A percentile compares a stretch with the other conserved stretches of the same genome.
phyloP scores from a whole-genome alignment of 176 grass and related monocot species.

The Canna indica region DNA sequence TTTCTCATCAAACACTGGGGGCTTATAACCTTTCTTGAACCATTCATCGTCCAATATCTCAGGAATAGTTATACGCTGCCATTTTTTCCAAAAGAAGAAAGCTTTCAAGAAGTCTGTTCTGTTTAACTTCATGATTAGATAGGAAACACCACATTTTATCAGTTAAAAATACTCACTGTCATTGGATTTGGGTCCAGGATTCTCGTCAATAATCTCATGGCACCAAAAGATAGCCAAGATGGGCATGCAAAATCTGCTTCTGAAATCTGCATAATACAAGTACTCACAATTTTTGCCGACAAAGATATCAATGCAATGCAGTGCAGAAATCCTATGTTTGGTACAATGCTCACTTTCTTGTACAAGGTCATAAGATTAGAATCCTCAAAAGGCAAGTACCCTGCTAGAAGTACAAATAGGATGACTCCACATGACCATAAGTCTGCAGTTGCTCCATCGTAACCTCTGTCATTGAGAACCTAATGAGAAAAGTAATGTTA shows the following conservation, averaged over 20 bases:
- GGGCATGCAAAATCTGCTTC: slow-evolving; percentile 68
- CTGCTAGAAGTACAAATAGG: slow-evolving; percentile 81
- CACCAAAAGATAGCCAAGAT: slow-evolving; percentile 80
- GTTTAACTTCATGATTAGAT: background rate
- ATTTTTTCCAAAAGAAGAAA: background rate
- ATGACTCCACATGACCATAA: slow-evolving; percentile 99
- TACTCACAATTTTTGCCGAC: slow-evolving; percentile 9
- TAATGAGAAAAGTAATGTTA: slow-evolving; percentile 18
- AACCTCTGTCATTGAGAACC: slow-evolving; percentile 96
- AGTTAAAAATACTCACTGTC: slow-evolving; percentile 41
- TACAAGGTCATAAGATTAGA: slow-evolving; percentile 78
- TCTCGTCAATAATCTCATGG: slow-evolving; percentile 73
- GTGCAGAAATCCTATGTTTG: slow-evolving; percentile 12
- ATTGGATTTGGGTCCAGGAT: slow-evolving; percentile 79
- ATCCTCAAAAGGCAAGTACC: slow-evolving; percentile 97
- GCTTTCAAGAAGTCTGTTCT: background rate
- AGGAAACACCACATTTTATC: background rate
- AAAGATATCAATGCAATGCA: slow-evolving; percentile 1
- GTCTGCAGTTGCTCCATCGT: slow-evolving; percentile 91
- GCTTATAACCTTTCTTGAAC: slow-evolving; percentile 89
- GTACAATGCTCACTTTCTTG: slow-evolving; percentile 54
- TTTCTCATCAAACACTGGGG: slow-evolving; percentile 72
- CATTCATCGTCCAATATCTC: slow-evolving; percentile 88
- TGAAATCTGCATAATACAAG: slow-evolving; percentile 48
- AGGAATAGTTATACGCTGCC: slow-evolving; percentile 72